phyloP scores from a whole-genome alignment of 768 basidiomycete genomes.

The Boletus fagicola region DNA sequence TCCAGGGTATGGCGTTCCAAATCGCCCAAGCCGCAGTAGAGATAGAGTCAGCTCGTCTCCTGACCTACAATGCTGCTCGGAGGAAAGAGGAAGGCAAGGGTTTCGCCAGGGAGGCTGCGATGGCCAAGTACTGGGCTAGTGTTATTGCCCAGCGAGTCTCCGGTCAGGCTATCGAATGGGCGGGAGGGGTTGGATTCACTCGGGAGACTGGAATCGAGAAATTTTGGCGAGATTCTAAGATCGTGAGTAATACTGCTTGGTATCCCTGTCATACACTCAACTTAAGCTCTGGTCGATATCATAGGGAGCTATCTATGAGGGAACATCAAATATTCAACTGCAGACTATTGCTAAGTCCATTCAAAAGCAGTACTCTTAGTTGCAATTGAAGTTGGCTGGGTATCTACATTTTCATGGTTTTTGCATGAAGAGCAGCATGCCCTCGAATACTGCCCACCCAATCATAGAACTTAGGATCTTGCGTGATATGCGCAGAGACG shows the following conservation, averaged over 20 bases:
- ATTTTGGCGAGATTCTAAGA: slow-evolving; percentile 95
- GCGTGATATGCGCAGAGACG: slow-evolving; percentile 75
- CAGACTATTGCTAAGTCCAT: slow-evolving; percentile 94
- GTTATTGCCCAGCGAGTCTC: slow-evolving; percentile 86
- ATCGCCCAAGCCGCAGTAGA: slow-evolving; percentile 88
- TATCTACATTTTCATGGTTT: slow-evolving; percentile 15
- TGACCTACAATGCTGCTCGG: slow-evolving; percentile 96
- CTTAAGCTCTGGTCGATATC: slow-evolving; percentile 6
- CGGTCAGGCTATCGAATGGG: slow-evolving; percentile 94
- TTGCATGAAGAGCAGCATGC: slow-evolving; percentile 60
- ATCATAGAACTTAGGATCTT: slow-evolving; percentile 90
- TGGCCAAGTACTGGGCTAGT: slow-evolving; percentile 95
- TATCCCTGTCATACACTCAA: background rate
- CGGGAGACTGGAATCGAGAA: slow-evolving; percentile 96
- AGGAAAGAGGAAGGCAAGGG: slow-evolving; percentile 85
- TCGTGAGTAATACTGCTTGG: slow-evolving; percentile 50
- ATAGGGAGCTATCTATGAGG: slow-evolving; percentile 89
- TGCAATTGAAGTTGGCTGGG: background rate
- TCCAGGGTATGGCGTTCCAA: slow-evolving; percentile 96
- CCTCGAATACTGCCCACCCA: slow-evolving; percentile 91
- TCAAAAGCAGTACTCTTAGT: slow-evolving; percentile 76
- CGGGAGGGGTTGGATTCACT: slow-evolving; percentile 90
- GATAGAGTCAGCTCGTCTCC: slow-evolving; percentile 83
- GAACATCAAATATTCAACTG: slow-evolving; percentile 97
- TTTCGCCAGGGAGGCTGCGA: slow-evolving; percentile 94